Percentiles rank a stretch among this genome's conserved stretches.
These are phyloP conservation scores for Huntiella savannae DNA, from an alignment of 2,329 filamentous ascomycete genomes.

Conservation along the genomic window DNA sequence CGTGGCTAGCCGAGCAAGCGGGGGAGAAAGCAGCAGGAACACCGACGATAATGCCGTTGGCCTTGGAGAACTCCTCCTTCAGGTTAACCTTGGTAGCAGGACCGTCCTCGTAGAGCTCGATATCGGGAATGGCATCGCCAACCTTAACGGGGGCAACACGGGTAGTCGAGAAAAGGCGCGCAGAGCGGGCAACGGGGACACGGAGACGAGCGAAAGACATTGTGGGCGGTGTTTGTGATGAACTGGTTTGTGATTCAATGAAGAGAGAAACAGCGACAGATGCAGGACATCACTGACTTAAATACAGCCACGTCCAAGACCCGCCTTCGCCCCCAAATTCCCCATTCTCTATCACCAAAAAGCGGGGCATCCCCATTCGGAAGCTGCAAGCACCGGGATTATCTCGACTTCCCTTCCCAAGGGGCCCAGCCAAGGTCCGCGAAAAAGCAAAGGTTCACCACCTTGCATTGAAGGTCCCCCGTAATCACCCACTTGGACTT, in stretches of 20 bases:
- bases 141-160: slow-evolving; percentile 43
- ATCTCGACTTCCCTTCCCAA: no score
- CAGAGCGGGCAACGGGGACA: not conserved
- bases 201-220: slow-evolving; percentile 9
- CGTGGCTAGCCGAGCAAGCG: slow-evolving; percentile 43
- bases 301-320: no score
- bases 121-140: slow-evolving; percentile 60
- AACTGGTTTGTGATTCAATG: not conserved
- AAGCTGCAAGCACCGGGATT: no score
- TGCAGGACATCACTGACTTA: not conserved
- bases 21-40: slow-evolving; percentile 60
- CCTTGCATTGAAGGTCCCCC: no score
- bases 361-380: no score
- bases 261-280: not conserved
- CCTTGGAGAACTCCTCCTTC: slow-evolving; percentile 47
- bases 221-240: not conserved
- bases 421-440: no score
- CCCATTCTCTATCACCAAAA: no score
- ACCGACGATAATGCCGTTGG: slow-evolving; percentile 52
- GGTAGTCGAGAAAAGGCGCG: slow-evolving; percentile 41
- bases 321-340: no score
- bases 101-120: slow-evolving; percentile 66
- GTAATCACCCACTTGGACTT: no score
- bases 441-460: no score
- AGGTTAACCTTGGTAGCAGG: slow-evolving; percentile 85